Evolutionary conservation across 1,284 basidiomycete genomes (phyloP), one percentile per base, ranked within the genome.

Genomic region (Schizophyllum commune): DNA sequence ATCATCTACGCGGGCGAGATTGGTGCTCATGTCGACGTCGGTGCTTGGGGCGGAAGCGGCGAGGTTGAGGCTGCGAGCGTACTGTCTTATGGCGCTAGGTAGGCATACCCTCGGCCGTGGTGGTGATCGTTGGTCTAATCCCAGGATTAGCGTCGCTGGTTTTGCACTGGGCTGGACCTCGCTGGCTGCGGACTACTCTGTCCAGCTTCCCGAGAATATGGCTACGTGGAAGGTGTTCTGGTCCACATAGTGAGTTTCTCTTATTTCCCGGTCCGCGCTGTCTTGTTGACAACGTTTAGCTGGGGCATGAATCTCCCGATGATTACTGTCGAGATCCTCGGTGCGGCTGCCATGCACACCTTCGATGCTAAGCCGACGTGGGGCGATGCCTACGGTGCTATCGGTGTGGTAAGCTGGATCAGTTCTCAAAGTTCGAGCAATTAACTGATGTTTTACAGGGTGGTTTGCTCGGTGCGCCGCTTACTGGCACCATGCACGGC

Each of bases 301-400:
- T 47, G 39, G 9, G 39, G 39, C 17, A 47, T 47, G 39, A 47
- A 47, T 8, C 17, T 91, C 3, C 88, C 92, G 4, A 85, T 88
- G 68, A 82, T 88, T 64, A 70, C 80, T 2, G 70, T 92, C 6
- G 87, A 94, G 77, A 85, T 84, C 62, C 77, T 95, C 9, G 93
- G 90, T 8, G 93, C 92, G 0, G 85, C 87, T 0, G 82, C 84
- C 17, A 83, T 79, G 0, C 74, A 83, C 19, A 83, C 83, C 57
- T 79, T 79, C 39, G 75, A 79, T 7, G 77, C 72, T n/a, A 84
- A 94, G 11, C 84, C 85, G 0, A 72, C 74, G 1, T 96, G 94
- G 94, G 77, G 77, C 5, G 73, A 73, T 2, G 86, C 80, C 0
- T 89, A 90, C 63, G 77, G 74, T 0, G 72, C 53, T 13, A 55